Percentiles rank a stretch among this genome's conserved stretches.
phyloP scores from a whole-genome alignment of 2,329 filamentous ascomycete genomes.

The Arthrobotrys iridis region DNA sequence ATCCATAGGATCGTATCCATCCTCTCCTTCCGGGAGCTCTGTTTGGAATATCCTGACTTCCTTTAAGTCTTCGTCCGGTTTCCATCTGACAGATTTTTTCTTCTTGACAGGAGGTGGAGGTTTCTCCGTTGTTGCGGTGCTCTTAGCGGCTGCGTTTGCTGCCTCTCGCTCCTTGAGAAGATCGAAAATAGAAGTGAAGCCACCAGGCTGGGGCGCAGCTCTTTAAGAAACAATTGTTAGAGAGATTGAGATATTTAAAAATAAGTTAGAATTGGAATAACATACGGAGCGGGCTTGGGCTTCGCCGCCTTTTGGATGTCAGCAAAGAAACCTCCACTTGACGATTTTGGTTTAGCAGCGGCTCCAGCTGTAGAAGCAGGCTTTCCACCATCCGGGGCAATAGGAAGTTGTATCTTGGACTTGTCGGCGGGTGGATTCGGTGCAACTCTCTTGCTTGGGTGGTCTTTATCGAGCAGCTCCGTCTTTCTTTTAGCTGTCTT shows the following conservation, averaged over 20 bases:
- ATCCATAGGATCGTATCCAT: constrained; percentile 48
- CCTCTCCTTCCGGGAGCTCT: constrained; percentile 49
- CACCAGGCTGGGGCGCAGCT: constrained; percentile 43
- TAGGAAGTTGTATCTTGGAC: constrained; percentile 45
- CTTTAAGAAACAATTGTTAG: constrained; percentile 2
- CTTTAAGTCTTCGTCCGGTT: constrained; percentile 37
- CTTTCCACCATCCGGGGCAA: constrained; percentile 39
- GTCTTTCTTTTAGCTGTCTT: constrained; percentile 45
- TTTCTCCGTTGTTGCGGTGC: constrained; percentile 31
- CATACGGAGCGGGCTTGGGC: constrained; percentile 43
- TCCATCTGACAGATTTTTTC: constrained; percentile 53
- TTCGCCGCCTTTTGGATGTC: constrained; percentile 52
- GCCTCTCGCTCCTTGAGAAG: constrained; percentile 50
- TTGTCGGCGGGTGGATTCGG: constrained; percentile 44
- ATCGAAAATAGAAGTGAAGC: constrained; percentile 52
- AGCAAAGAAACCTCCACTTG: constrained; percentile 47
- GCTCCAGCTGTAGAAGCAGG: neutral
- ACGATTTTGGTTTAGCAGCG: constrained; percentile 34
- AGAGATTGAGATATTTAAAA: neutral
- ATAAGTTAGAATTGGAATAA: neutral
- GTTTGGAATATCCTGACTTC: constrained; percentile 50
- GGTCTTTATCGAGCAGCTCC: constrained; percentile 40
- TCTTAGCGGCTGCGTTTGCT: constrained; percentile 44
- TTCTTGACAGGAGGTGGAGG: constrained; percentile 43
- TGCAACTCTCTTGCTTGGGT: constrained; percentile 37